These are phyloP conservation scores for Phytophthora podocarpi DNA, from an alignment of 352 stramenopile genomes.

Conservation along the genomic window DNA sequence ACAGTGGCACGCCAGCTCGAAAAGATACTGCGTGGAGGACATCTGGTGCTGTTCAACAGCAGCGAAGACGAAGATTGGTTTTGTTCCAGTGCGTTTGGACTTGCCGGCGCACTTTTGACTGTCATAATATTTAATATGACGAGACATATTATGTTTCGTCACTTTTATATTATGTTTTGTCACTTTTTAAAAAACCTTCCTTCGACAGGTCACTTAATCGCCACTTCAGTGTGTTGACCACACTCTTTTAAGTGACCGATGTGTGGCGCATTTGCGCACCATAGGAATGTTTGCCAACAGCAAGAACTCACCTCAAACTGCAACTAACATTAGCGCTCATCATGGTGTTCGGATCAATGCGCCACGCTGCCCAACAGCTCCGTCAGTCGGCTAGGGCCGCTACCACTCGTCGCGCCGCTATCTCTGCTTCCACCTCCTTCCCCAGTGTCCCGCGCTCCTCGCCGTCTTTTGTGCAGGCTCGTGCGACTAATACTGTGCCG, in stretches of 20 bases:
- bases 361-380: conserved; percentile 36
- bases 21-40: conserved; percentile 25
- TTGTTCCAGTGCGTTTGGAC: neutral
- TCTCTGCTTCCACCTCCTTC: conserved; percentile 11
- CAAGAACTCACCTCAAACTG: too few relatives aligned
- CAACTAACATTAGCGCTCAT: too few relatives aligned
- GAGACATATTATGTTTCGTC: too few relatives aligned
- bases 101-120: too few relatives aligned
- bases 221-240: too few relatives aligned
- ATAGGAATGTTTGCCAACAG: conserved; percentile 22
- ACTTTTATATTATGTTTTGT: too few relatives aligned
- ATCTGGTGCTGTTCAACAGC: conserved; percentile 25
- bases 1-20: conserved; percentile 13
- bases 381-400: conserved; percentile 14
- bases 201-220: neutral
- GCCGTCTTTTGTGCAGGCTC: conserved; percentile 14
- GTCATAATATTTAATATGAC: too few relatives aligned
- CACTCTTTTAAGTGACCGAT: neutral
- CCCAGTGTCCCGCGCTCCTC: neutral
- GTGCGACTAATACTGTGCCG: conserved; percentile 4
- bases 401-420: neutral
- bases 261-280: conserved; percentile 13
- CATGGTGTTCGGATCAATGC: conserved; percentile 38
- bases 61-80: conserved; percentile 1
- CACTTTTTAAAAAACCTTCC: too few relatives aligned